Percentiles rank a stretch among this genome's conserved stretches.
These are phyloP conservation scores for Neurospora sp. DNA, from an alignment of 495 filamentous ascomycete species.

Conservation along the genomic window DNA sequence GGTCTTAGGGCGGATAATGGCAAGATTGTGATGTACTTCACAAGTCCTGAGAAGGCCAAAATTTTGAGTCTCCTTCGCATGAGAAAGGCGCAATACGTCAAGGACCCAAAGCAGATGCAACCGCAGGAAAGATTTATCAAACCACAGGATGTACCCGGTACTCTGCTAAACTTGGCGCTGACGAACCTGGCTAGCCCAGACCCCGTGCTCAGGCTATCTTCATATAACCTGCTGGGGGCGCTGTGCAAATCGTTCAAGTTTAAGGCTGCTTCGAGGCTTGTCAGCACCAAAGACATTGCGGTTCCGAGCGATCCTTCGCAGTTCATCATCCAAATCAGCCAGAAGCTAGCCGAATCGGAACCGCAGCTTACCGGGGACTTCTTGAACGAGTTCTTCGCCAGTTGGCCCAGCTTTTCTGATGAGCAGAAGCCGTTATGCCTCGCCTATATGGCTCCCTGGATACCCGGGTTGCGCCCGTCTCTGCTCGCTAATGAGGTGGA, in stretches of 20 bases:
- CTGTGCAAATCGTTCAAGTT: slow-evolving; percentile 57
- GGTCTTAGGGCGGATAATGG: slow-evolving; percentile 55
- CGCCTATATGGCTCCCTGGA: slow-evolving; percentile 58
- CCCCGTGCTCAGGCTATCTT: slow-evolving; percentile 44
- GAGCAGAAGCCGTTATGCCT: slow-evolving; percentile 54
- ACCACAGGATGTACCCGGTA: slow-evolving; percentile 59
- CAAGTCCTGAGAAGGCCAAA: slow-evolving; percentile 48
- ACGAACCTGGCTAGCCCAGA: slow-evolving; percentile 52
- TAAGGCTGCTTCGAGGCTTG: slow-evolving; percentile 45
- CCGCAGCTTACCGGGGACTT: slow-evolving; percentile 59
- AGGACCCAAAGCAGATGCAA: slow-evolving; percentile 46
- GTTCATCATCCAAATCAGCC: slow-evolving; percentile 53
- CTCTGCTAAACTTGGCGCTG: slow-evolving; percentile 52
- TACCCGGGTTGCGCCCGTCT: slow-evolving; percentile 45
- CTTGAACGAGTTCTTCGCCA: slow-evolving; percentile 57
- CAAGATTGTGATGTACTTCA: slow-evolving; percentile 59
- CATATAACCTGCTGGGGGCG: slow-evolving; percentile 53
- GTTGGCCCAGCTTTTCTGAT: slow-evolving; percentile 55
- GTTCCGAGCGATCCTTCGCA: slow-evolving; percentile 51
- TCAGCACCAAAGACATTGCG: slow-evolving; percentile 48
- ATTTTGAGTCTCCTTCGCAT: slow-evolving; percentile 49
- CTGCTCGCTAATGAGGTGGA: slow-evolving; percentile 47
- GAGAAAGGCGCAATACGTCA: slow-evolving; percentile 50
- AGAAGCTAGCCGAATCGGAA: slow-evolving; percentile 48
- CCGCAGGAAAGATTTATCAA: slow-evolving; percentile 50